Conservation (phyloP, 805 yeast species). For the Yarrowia sp. region DNA sequence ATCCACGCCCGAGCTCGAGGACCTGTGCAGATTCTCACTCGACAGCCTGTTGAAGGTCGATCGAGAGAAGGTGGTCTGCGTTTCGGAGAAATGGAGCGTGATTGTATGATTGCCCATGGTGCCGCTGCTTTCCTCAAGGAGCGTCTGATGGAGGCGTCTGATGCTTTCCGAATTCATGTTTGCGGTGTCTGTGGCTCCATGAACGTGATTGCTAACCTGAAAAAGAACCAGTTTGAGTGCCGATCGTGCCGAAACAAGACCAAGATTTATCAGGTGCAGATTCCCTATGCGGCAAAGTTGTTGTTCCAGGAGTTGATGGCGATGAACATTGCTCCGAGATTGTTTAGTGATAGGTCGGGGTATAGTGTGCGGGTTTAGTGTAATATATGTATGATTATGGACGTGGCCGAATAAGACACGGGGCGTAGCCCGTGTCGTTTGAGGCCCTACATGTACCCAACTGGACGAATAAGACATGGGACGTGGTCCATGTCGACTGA, state of each 20-base stretch:
- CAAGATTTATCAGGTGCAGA: conserved; percentile 93
- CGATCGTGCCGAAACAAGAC: conserved; percentile 98
- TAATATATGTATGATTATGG: not conserved
- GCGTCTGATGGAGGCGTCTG: conserved; percentile 98
- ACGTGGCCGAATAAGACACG: not conserved
- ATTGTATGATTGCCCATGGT: conserved; percentile 99
- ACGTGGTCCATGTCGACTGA: no score
- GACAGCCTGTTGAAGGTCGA: conserved; percentile 99
- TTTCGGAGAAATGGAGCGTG: conserved; percentile 99
- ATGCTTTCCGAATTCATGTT: conserved; percentile 95
- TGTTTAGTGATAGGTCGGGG: conserved; percentile 89
- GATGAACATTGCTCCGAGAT: conserved; percentile 96
- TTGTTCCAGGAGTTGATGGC: conserved; percentile 99
- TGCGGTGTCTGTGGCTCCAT: conserved; percentile 98
- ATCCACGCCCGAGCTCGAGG: conserved; percentile 99
- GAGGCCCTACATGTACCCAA: no score
- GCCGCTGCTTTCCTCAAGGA: conserved; percentile 98
- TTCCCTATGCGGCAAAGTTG: conserved; percentile 97
- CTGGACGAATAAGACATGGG: not conserved
- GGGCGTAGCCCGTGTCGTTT: no score
- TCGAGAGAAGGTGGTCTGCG: conserved; percentile 99
- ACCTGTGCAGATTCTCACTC: conserved; percentile 93
- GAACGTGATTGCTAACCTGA: conserved; percentile 95
- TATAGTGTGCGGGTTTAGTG: conserved; percentile 35
- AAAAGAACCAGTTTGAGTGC: conserved; percentile 97